phyloP scores from a whole-genome alignment of 768 basidiomycete genomes.

The Paxillus ammoniavirescens region DNA sequence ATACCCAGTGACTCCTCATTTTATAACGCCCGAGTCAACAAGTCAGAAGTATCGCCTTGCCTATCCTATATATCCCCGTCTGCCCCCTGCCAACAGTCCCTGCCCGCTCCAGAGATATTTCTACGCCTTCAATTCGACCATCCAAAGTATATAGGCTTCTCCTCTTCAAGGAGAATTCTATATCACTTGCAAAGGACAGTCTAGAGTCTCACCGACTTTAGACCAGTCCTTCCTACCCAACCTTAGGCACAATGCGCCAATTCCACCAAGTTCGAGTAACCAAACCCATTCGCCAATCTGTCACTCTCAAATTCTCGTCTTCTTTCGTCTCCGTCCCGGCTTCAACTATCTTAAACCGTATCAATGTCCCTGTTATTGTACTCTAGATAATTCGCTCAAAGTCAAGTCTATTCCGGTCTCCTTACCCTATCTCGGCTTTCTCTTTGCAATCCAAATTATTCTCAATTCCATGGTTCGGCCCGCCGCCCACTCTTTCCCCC shows the following conservation, averaged over 20 bases:
- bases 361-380: constrained; percentile 35
- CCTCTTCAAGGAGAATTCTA: constrained; percentile 17
- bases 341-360: constrained; percentile 18
- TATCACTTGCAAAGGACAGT: constrained; percentile 33
- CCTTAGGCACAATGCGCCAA: constrained; percentile 40
- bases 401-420: constrained; percentile 8
- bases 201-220: constrained; percentile 44
- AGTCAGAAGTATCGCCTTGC: constrained; percentile 22
- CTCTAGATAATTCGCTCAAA: constrained; percentile 35
- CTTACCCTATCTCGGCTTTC: background rate
- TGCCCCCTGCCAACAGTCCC: background rate
- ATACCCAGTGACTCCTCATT: constrained; percentile 32
- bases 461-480: constrained; percentile 32
- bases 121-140: background rate
- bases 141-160: constrained; percentile 21
- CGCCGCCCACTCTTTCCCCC: constrained; percentile 55
- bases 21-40: constrained; percentile 30
- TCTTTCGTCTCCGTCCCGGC: constrained; percentile 10
- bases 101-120: too few species aligned
- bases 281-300: constrained; percentile 17
- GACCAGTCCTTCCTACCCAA: constrained; percentile 24
- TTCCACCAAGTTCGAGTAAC: constrained; percentile 26
- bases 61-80: constrained; percentile 6
- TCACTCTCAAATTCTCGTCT: constrained; percentile 13
- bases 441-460: background rate